These are phyloP conservation scores for Solanum clarkiae DNA, from an alignment of 257 asterid species.

Conservation along the genomic window DNA sequence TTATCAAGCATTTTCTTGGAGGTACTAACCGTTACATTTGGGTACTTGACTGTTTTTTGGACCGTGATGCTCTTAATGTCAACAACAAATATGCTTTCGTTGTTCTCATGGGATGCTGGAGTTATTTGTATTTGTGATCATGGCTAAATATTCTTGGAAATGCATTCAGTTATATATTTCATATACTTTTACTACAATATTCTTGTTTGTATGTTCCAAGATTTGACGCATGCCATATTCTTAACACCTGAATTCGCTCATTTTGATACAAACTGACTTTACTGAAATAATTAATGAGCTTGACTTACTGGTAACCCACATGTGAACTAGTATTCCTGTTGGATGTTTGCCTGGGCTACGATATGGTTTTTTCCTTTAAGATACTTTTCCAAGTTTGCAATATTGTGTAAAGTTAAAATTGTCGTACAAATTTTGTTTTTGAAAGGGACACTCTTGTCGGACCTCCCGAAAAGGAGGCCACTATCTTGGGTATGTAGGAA, in stretches of 20 bases:
- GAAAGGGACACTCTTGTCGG: not conserved
- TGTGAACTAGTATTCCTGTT: not conserved
- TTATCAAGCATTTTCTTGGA: conserved; percentile 85
- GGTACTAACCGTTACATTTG: conserved; percentile 24
- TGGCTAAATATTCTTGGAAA: not conserved
- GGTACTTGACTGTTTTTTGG: not conserved
- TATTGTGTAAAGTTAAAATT: not conserved
- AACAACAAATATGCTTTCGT: not conserved
- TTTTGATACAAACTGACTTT: not conserved
- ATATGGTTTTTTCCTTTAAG: not conserved
- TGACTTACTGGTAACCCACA: not conserved
- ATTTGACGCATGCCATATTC: not conserved
- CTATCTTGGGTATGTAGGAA: not conserved
- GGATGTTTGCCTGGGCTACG: not conserved
- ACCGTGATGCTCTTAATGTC: not conserved
- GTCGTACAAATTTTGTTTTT: not conserved
- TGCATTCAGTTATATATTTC: not conserved
- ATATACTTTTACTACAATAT: not conserved
- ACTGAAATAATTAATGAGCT: not conserved
- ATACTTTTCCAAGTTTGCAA: not conserved
- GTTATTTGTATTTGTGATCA: not conserved
- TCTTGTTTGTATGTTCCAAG: not conserved
- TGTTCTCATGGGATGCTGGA: not conserved
- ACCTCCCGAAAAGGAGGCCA: not conserved
- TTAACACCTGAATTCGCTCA: not conserved